Evolutionary conservation across 306 rosid genomes (phyloP).

Genomic region (Vachellia pachyceras): DNA sequence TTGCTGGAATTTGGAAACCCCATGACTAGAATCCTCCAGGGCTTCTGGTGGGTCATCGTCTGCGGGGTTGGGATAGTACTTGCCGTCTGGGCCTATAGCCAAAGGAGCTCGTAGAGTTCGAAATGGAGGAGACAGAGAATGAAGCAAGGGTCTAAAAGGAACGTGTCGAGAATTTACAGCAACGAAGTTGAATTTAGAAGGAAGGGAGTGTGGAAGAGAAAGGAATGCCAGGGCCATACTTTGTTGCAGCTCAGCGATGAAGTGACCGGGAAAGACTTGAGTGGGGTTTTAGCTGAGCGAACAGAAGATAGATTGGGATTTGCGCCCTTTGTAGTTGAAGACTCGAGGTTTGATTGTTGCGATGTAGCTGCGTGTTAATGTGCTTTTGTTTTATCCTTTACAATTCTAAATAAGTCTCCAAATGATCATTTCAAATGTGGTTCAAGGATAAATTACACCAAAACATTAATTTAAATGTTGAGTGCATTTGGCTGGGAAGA

Average conservation of each 20-base stretch:
- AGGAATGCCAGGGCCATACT: slow-evolving; percentile 69
- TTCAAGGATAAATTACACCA: no score
- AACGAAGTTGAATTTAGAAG: slow-evolving; percentile 41
- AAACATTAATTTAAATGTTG: no score
- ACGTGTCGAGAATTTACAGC: slow-evolving; percentile 42
- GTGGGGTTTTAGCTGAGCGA: neutral
- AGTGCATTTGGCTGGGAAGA: no score
- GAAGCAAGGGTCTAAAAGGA: slow-evolving; percentile 24
- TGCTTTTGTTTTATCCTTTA: no score
- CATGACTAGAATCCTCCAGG: slow-evolving; percentile 73
- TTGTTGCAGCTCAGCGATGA: slow-evolving; percentile 5
- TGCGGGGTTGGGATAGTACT: slow-evolving; percentile 76
- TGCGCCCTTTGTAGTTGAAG: neutral
- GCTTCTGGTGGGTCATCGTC: slow-evolving; percentile 94
- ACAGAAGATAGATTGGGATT: neutral
- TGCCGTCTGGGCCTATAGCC: slow-evolving; percentile 68
- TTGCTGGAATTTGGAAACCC: slow-evolving; percentile 79
- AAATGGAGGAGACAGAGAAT: slow-evolving; percentile 27
- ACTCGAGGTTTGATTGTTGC: no score
- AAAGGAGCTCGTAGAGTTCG: slow-evolving; percentile 42
- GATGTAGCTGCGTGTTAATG: no score
- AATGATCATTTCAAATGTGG: no score
- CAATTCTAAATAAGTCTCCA: no score
- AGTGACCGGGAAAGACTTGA: neutral
- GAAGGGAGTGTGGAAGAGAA: slow-evolving; percentile 51